These are phyloP conservation scores for Nematocida minor DNA, from an alignment of 371 early-diverging fungal species.

Conservation along the genomic window DNA sequence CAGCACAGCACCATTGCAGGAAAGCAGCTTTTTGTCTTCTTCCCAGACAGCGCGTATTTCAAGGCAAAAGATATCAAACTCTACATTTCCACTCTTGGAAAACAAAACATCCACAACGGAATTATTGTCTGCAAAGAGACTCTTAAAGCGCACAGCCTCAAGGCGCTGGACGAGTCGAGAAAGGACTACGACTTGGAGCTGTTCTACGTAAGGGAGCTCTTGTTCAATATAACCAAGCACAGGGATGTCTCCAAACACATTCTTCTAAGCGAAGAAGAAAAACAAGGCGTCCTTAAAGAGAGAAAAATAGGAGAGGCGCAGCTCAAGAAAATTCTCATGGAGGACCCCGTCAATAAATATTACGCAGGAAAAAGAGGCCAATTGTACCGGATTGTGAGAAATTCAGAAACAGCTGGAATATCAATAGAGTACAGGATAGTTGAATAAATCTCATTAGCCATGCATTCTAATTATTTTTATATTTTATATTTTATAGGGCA, in stretches of 20 bases:
- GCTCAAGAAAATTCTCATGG: constrained; percentile 80
- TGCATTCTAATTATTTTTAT: too few relatives aligned
- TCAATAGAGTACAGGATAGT: constrained; percentile 79
- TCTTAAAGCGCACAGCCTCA: constrained; percentile 51
- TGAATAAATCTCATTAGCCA: constrained; percentile 1
- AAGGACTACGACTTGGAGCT: constrained; percentile 77
- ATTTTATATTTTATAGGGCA: too few relatives aligned
- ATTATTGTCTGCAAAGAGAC: constrained; percentile 59
- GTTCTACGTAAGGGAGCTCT: constrained; percentile 83
- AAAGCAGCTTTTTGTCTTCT: constrained; percentile 56
- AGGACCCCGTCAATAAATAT: constrained; percentile 89
- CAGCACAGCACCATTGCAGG: constrained; percentile 36
- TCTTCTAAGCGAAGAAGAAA: constrained; percentile 79
- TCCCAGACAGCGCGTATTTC: constrained; percentile 60
- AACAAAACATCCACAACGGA: constrained; percentile 55
- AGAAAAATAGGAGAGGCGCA: constrained; percentile 85
- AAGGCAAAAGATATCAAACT: constrained; percentile 58
- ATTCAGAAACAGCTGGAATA: constrained; percentile 89
- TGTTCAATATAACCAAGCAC: constrained; percentile 95
- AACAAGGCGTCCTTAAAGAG: constrained; percentile 75
- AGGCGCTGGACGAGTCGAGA: constrained; percentile 37
- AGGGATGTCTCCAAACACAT: constrained; percentile 86
- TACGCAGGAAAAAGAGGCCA: constrained; percentile 88
- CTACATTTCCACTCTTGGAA: constrained; percentile 49
- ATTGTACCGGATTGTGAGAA: constrained; percentile 86